phyloP scores from a whole-genome alignment of 208 protist species.

The Trypanosoma cruzi region DNA sequence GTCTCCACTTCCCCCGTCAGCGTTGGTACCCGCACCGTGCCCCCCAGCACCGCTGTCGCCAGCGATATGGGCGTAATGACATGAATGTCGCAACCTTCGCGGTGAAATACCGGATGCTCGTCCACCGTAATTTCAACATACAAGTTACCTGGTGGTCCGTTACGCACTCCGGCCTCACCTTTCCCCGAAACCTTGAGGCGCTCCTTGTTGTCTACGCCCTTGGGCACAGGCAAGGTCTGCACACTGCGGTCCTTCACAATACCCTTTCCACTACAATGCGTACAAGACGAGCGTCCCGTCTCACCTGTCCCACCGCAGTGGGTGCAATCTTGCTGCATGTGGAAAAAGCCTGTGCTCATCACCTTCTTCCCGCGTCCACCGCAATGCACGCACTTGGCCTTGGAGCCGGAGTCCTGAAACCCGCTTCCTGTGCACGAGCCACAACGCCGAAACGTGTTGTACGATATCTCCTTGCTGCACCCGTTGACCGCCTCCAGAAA shows the following conservation, averaged over 20 bases:
- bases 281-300: conserved; percentile 74
- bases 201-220: conserved; percentile 91
- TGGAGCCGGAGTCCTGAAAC: conserved; percentile 73
- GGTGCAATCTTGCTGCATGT: conserved; percentile 93
- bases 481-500: conserved; percentile 91
- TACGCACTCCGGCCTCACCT: conserved; percentile 88
- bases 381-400: conserved; percentile 85
- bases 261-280: conserved; percentile 85
- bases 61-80: conserved; percentile 80
- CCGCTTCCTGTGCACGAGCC: conserved; percentile 81
- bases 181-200: conserved; percentile 87
- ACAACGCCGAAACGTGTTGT: conserved; percentile 89
- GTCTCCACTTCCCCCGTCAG: conserved; percentile 86
- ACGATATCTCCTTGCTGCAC: conserved; percentile 88
- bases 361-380: conserved; percentile 88
- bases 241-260: conserved; percentile 91
- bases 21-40: conserved; percentile 74
- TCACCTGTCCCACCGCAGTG: conserved; percentile 89
- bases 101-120: conserved; percentile 86
- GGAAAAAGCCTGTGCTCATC: conserved; percentile 92
- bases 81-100: conserved; percentile 85
- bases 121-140: conserved; percentile 91
- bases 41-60: conserved; percentile 81
- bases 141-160: conserved; percentile 86
- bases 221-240: conserved; percentile 85